These are phyloP conservation scores for Dactylellina drechsleri DNA, from an alignment of 2,329 filamentous ascomycete species.

Conservation along the genomic window DNA sequence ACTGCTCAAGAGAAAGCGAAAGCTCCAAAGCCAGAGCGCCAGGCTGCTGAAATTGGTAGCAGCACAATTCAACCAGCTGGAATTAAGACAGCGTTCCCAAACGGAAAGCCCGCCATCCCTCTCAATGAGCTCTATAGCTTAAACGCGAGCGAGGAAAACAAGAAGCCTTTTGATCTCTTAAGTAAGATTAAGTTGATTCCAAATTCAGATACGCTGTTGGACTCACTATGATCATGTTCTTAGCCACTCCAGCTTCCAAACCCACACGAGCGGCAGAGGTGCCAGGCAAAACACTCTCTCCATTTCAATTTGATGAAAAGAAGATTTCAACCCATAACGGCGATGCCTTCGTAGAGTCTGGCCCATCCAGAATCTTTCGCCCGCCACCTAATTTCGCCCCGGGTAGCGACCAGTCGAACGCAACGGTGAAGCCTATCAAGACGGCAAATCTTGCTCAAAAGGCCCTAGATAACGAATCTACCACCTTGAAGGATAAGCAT, in stretches of 20 bases:
- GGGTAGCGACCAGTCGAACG: constrained; percentile 19
- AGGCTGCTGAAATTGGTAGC: not conserved
- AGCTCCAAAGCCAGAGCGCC: not conserved
- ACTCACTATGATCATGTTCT: no score
- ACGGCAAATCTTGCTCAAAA: not conserved
- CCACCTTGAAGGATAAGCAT: not conserved
- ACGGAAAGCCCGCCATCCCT: not conserved
- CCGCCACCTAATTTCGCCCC: not conserved
- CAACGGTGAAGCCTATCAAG: constrained; percentile 1
- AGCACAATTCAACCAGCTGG: not conserved
- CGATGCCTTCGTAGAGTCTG: not conserved
- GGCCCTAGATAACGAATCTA: not conserved
- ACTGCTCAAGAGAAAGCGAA: not conserved
- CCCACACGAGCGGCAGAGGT: no score
- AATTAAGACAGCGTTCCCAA: not conserved
- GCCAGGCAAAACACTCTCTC: no score
- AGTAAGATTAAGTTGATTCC: not conserved
- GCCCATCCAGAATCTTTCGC: not conserved
- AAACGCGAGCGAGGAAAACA: not conserved
- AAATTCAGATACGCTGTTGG: no score
- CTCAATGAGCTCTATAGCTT: not conserved
- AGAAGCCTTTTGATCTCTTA: not conserved
- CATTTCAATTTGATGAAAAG: no score
- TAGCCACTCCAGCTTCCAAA: no score
- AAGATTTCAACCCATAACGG: no score